Percentiles rank a stretch among this genome's conserved stretches.
These are phyloP conservation scores for Comarum palustre DNA, from an alignment of 306 rosid genomes.

Conservation along the genomic window DNA sequence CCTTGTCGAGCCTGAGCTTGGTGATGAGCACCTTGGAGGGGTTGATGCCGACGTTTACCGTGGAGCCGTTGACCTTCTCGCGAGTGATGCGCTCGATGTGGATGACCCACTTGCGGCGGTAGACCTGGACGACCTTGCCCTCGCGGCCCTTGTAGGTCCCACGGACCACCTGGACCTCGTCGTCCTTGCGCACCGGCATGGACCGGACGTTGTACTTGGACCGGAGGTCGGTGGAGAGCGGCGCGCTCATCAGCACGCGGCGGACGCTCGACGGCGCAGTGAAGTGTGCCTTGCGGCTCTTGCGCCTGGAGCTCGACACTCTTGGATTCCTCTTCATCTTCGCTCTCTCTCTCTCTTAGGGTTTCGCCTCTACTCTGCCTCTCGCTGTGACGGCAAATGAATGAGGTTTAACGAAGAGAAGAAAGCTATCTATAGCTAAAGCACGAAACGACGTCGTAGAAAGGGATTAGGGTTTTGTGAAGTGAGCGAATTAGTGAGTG, in stretches of 20 bases:
- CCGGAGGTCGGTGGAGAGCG: slow-evolving; percentile 75
- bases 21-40: slow-evolving; percentile 77
- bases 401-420: background rate
- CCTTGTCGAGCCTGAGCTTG: slow-evolving; percentile 85
- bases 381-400: slow-evolving; percentile 11
- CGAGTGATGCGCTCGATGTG: slow-evolving; percentile 92
- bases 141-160: slow-evolving; percentile 95
- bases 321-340: slow-evolving; percentile 84
- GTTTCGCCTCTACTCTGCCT: background rate
- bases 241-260: slow-evolving; percentile 82
- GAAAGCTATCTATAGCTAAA: background rate
- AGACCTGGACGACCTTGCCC: slow-evolving; percentile 86
- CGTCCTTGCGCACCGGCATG: slow-evolving; percentile 87
- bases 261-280: slow-evolving; percentile 93
- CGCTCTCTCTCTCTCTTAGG: background rate
- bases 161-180: slow-evolving; percentile 84
- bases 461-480: background rate
- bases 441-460: background rate
- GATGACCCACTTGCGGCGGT: slow-evolving; percentile 92
- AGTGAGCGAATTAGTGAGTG: too few relatives aligned
- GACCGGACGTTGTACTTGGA: slow-evolving; percentile 89
- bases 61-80: slow-evolving; percentile 91
- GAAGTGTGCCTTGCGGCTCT: slow-evolving; percentile 96
- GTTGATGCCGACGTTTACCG: slow-evolving; percentile 88
- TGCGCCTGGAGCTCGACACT: slow-evolving; percentile 87